Evolutionary conservation across 2,329 filamentous ascomycete species (phyloP), one percentile per base, ranked within the genome.

Genomic region (Orbilia ellipsospora): DNA sequence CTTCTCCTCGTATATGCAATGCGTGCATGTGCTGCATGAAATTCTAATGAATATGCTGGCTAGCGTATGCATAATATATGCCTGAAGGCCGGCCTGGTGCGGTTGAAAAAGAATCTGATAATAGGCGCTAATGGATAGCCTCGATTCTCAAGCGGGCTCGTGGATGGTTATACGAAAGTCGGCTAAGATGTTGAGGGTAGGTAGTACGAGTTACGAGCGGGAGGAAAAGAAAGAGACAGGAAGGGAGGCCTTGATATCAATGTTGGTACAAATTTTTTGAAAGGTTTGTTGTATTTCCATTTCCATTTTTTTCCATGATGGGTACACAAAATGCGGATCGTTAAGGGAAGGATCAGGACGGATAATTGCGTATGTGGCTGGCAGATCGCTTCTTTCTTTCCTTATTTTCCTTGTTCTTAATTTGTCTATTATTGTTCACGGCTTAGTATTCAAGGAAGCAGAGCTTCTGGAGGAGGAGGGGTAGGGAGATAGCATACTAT

Each of bases 1-100:
- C 13, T 48, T 48, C 16, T 55, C 40, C 54, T 57, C 54, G 54
- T 57, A 57, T 57, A 57, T 57, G 54, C 54, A 57, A 57, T 57
- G 54, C 54, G 40, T 42, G 28, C 31, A 44, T 57, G 54, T 57
- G 54, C 28, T 59, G 55, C 55, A 59, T 59, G 31, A 57, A 57
- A 44, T 59, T 56, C 42, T 48, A 15, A 48, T 2, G 1, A 5
- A 48, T 1, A 18, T n/a, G 23, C 44, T 18, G 2, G 6, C 16
- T n/a, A 23, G 23, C 10, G 31, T 36, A 6, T 36, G 31, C 31
- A 36, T 23, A 23, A 36, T 23, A 23, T 23, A 23, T 23, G 23
- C 23, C 23, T 23, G 23, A 23, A 23, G 23, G 23, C 23, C 23
- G 23, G 23, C 23, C 23, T 23, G 23, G 23, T 23, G 23, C 23